Conservation (phyloP, 2,329 filamentous ascomycete species). For the Madurella mycetomatis region DNA sequence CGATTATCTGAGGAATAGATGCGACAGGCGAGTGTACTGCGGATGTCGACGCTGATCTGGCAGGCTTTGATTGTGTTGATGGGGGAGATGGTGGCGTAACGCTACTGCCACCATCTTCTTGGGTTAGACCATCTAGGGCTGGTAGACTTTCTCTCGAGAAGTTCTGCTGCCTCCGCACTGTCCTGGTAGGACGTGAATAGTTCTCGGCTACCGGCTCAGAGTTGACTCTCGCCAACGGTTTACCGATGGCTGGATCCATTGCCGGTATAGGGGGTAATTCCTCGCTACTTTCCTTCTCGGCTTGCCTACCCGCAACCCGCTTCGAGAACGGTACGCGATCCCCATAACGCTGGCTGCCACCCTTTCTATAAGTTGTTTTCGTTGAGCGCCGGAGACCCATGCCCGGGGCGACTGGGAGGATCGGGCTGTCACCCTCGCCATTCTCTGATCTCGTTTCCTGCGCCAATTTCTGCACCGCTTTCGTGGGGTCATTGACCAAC, state of each 20-base stretch:
- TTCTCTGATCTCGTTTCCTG: conserved; percentile 50
- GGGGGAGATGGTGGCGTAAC: conserved; percentile 25
- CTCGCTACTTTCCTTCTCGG: conserved; percentile 54
- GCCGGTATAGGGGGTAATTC: conserved; percentile 40
- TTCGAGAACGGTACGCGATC: conserved; percentile 73
- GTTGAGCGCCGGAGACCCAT: conserved; percentile 84
- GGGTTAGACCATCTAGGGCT: conserved; percentile 5
- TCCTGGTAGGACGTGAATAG: conserved; percentile 55
- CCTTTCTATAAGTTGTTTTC: conserved; percentile 80
- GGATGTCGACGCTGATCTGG: conserved; percentile 33
- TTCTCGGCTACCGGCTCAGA: conserved; percentile 65
- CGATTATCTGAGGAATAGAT: conserved; percentile 56
- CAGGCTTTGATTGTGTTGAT: conserved; percentile 31
- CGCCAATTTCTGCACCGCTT: conserved; percentile 64
- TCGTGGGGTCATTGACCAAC: conserved; percentile 74
- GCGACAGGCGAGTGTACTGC: conserved; percentile 30
- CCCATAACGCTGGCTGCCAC: conserved; percentile 77
- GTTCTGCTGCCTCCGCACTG: conserved; percentile 45
- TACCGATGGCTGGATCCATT: conserved; percentile 44
- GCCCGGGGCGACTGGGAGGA: conserved; percentile 72
- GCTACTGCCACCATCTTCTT: conserved; percentile 15
- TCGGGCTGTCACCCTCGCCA: conserved; percentile 70
- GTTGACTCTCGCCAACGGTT: conserved; percentile 58
- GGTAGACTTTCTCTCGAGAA: conserved; percentile 42
- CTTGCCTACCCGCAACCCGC: conserved; percentile 58